phyloP scores from a whole-genome alignment of 768 basidiomycete genomes.

The Lactifluus rugatus region DNA sequence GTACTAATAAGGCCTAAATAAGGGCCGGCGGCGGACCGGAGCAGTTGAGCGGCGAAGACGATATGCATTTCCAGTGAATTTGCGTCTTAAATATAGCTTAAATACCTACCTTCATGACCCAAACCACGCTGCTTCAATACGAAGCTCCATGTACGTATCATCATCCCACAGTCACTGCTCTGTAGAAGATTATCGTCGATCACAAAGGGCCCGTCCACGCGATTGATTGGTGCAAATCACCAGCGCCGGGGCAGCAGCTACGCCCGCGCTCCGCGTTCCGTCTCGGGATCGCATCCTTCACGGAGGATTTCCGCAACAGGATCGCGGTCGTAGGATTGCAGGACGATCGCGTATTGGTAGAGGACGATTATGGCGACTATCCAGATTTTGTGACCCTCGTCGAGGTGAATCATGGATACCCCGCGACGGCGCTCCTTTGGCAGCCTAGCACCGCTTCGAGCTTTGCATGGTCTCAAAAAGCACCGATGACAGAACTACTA shows the following conservation, averaged over 20 bases:
- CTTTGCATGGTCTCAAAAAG: slow-evolving; percentile 62
- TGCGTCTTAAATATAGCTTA: neutral
- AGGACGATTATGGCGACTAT: slow-evolving; percentile 75
- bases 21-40: neutral
- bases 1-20: no score
- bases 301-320: slow-evolving; percentile 74
- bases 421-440: slow-evolving; percentile 89
- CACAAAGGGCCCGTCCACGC: slow-evolving; percentile 73
- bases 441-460: slow-evolving; percentile 65
- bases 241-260: slow-evolving; percentile 61
- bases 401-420: slow-evolving; percentile 80
- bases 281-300: slow-evolving; percentile 76
- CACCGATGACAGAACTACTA: slow-evolving; percentile 62
- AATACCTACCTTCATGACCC: slow-evolving; percentile 45
- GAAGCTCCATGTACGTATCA: slow-evolving; percentile 69
- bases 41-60: neutral
- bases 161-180: neutral
- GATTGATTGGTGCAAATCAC: slow-evolving; percentile 81
- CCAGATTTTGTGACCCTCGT: slow-evolving; percentile 83
- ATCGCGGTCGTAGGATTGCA: slow-evolving; percentile 72
- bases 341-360: slow-evolving; percentile 80
- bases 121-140: slow-evolving; percentile 67
- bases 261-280: slow-evolving; percentile 74
- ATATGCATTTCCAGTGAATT: neutral
- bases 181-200: slow-evolving; percentile 6